Evolutionary conservation across 495 filamentous ascomycete species (phyloP), one percentile per base, ranked within the genome.

Genomic region (Trichoderma parareesei): DNA sequence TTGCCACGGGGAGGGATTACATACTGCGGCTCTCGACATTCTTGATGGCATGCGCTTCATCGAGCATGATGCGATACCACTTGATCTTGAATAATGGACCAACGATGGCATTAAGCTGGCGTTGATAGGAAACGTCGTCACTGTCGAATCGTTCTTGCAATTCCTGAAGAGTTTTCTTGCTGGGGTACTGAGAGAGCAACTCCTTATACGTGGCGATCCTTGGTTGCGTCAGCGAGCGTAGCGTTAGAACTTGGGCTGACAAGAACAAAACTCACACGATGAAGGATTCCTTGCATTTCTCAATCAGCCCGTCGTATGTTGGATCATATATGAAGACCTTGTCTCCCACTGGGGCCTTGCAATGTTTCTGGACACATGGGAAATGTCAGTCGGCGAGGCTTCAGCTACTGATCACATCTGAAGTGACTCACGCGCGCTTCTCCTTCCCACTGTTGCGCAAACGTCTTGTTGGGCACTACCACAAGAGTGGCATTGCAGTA

Each of bases 31-130:
- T 68, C 0, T 69, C 60, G 33, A 76, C 71, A 66, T 90, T 90
- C 60, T 88, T 89, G 69, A 90, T 90, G 0, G 69, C 67, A 63
- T 88, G 86, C 0, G 80, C 84, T 68, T 88, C 87, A 64, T 88
- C 85, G 0, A 88, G 75, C 11, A 88, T 76, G 0, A 90, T 75
- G 1, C 87, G 76, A 20, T 79, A 74, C 66, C 78, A 89, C 0
- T 76, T 71, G 7, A 82, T 74, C 7, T 69, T 62, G 69, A 88
- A 85, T 0, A 90, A 67, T 0, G 68, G 0, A 6, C 68, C 68
- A 0, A 38, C 27, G 5, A n/a, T 2, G 1, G 43, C n/a, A 0
- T 60, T 43, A 10, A 65, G 38, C 6, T n/a, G 38, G 2, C 40
- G 48, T 2, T 46, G 9, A 4, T 27, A 14, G 3, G 38, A 11